Evolutionary conservation across 2,329 filamentous ascomycete genomes (phyloP), one percentile per base, ranked within the genome.

Genomic region (Byssochlamys sp.): DNA sequence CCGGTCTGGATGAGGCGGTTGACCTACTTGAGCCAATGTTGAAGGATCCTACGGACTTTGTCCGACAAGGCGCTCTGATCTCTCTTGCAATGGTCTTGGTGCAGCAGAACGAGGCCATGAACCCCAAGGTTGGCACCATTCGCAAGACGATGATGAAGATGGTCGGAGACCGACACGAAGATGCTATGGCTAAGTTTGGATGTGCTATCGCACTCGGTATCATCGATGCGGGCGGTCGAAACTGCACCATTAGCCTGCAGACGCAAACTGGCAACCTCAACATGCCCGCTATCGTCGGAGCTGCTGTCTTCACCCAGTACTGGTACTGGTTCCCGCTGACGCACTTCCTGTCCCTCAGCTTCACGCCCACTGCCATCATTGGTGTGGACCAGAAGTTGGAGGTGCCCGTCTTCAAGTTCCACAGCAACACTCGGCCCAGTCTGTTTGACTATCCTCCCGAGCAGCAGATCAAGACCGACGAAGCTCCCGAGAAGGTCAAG

Each of bases 301-400:
- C 96, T 86, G 92, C 91, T 28, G 89, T 99, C 56, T 99, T 99
- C 77, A 95, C 91, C 7, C 94, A 99, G 73, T 99, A 99, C 79
- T 99, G 94, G 94, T 99, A 99, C 79, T 99, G 94, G 94, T 99
- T 99, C 84, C 94, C 94, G 59, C 88, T 97, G 67, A 95, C 94
- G 29, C 94, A 99, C 76, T 99, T 99, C 84, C 75, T 99, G 58
- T 95, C 92, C 0, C 81, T 99, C 60, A 91, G 90, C 68, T 97
- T 99, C 76, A 91, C 90, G n/a, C 94, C 94, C 1, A 99, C 95
- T 1, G 89, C 94, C 1, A 89, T 99, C 69, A 96, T 97, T 66
- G 92, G 89, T 59, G 84, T 99, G 27, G 91, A 99, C 70, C 88
- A 95, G 69, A 90, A 96, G 69, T 82, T 99, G 12, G 90, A 96